Base-by-base conservation (phyloP, 139 green algal species). In the Monoraphidium neglectum region DNA sequence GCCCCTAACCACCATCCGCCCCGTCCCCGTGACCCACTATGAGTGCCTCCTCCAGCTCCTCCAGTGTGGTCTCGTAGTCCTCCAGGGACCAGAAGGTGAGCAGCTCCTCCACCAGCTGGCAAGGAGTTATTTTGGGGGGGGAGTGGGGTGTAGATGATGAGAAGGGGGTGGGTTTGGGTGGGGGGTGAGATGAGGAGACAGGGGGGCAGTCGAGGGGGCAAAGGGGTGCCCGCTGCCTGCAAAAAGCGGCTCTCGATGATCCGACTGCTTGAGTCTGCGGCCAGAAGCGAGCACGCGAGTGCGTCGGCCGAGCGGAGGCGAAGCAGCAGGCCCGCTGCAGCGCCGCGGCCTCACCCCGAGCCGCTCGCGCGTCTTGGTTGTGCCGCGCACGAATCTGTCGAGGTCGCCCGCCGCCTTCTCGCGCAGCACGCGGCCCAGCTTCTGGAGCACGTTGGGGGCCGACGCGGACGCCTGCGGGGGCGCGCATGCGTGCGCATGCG, bases 11-110 rank as follows among this genome's bases (percentile, higher is more conserved):
- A 13, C 35, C 63, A 35, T 26, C 30, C 33, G 3, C 40, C n/a
- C 13, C 13, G 4, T 61, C 15, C 33, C 15, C 56, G 63, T 43
- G 32, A 37, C 36, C n/a, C 76, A 94, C 89, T 83, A 97, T 96
- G 46, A 98, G 88, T 5, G 84, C 87, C 53, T 99, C 95, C 78
- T 99, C 95, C 54, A 99, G 88, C 83, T 98, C 94, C 81, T 99
- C 95, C 67, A 98, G 85, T 0, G 84, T 91, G 61, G 89, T 84
- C 33, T 99, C 95, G 35, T 92, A 90, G 54, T 98, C 93, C 53
- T 98, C 95, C 49, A 98, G 76, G 21, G 81, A 97, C 95, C 94
- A 99, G 68, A 97, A 94, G 0, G 90, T 82, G 12, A 98, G 83
- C 35, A 99, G 86, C 87, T 98, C 95, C 30, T 99, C 95, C 37